Evolutionary conservation across 1,139 yeast species (phyloP), one percentile per base, ranked within the genome.

Genomic region (Sugiyamaella pinicola): DNA sequence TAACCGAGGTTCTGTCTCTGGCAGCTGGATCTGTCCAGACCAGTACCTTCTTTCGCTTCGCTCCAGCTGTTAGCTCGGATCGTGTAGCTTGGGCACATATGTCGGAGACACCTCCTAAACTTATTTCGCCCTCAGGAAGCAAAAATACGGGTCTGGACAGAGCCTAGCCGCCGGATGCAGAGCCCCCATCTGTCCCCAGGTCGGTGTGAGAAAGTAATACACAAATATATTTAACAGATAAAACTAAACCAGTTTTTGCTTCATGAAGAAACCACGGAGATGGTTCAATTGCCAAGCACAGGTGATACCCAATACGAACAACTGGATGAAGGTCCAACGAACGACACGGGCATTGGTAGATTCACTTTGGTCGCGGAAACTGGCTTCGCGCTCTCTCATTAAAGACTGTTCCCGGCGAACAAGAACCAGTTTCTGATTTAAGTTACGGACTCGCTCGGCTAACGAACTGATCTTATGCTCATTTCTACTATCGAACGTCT

Each of bases 211-310:
- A 9, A 38, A 13, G 22, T 9, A 18, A 46, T 4, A 15, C 7
- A 22, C 18, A 37, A 19, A 22, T 17, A 19, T n/a, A n/a, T n/a
- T n/a, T n/a, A n/a, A 26, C 31, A 26, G 12, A 31, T 31, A 12
- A 31, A 38, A n/a, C 65, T 73, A 82, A 51, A 82, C 82, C 34
- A 82, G 76, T 66, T 83, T 83, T 65, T 82, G 85, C 68, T 84
- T 84, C 52, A 81, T 79, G 64, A 84, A 84, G 72, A 84, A 83
- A 17, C 83, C 72, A 61, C 82, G 79, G 56, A 84, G 71, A 55
- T 82, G 85, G 57, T 78, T 73, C 65, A 84, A 68, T 70, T 86
- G 93, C 84, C 89, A 85, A 34, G 80, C 74, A 61, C 91, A 83
- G 13, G 85, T 79, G 21, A 72, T 71, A 21, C 80, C 76, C 44